Evolutionary conservation across 2,329 filamentous ascomycete species (phyloP).

Genomic region (Escovopsis sp.): DNA sequence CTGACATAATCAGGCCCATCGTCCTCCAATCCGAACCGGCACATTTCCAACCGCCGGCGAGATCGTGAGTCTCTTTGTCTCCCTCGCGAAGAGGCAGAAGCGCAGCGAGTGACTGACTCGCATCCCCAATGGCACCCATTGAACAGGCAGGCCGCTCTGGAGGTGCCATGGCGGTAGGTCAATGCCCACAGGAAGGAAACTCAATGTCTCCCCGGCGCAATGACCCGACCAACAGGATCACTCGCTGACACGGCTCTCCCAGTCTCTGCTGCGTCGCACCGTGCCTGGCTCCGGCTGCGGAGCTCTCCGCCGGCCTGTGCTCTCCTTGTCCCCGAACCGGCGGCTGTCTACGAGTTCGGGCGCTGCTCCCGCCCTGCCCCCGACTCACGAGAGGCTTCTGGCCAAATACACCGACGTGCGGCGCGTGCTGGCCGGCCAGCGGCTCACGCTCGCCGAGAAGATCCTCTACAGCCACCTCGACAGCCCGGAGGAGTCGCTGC

Average conservation of each 20-base stretch:
- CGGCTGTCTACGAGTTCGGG: slow-evolving; percentile 20
- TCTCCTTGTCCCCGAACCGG: slow-evolving; percentile 13
- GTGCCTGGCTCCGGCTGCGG: slow-evolving; percentile 14
- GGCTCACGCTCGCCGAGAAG: slow-evolving; percentile 88
- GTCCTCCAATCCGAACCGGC: slow-evolving; percentile 19
- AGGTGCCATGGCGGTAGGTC: slow-evolving; percentile 30
- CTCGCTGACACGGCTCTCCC: slow-evolving; percentile 6
- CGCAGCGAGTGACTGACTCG: background rate
- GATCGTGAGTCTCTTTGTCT: background rate
- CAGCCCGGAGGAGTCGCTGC: slow-evolving; percentile 74
- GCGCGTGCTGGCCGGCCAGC: slow-evolving; percentile 50
- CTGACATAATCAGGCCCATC: no score
- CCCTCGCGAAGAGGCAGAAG: background rate
- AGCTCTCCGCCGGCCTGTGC: slow-evolving; percentile 3
- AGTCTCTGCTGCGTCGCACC: slow-evolving; percentile 25
- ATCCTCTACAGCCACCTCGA: slow-evolving; percentile 94
- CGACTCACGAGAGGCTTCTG: slow-evolving; percentile 72
- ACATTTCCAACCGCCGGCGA: slow-evolving; percentile 18
- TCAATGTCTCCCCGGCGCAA: no score
- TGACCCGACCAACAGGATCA: background rate
- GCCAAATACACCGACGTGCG: slow-evolving; percentile 62
- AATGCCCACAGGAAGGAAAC: no score
- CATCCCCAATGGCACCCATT: slow-evolving; percentile 32
- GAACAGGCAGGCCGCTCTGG: slow-evolving; percentile 34
- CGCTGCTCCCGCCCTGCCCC: slow-evolving; percentile 28